A percentile compares a stretch with the other conserved stretches of the same genome.
Conservation (phyloP, 2,329 filamentous ascomycete species). For the Scedosporium dehoogii region DNA sequence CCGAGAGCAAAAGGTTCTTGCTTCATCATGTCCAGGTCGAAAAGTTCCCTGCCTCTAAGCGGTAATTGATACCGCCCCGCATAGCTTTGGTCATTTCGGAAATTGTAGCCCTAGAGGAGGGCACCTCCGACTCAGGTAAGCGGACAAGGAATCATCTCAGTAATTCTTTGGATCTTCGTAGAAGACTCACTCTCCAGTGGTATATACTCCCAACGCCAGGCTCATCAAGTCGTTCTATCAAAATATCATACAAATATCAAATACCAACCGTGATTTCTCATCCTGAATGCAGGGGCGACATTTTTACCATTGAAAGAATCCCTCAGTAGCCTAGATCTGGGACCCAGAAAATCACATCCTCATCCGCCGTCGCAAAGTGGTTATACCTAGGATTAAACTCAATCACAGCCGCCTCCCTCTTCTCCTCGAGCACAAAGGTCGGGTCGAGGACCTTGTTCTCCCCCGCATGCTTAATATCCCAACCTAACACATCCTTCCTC, state of each 20-base stretch:
- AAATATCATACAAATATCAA: neutral
- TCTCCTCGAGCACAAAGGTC: conserved; percentile 53
- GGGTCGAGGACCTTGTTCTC: conserved; percentile 54
- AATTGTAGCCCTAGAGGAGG: no score
- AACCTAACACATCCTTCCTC: conserved; percentile 66
- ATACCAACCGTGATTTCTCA: neutral
- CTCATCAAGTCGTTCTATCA: neutral
- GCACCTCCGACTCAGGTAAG: no score
- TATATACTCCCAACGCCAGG: conserved; percentile 4
- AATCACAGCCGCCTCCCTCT: conserved; percentile 61
- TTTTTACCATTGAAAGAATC: neutral
- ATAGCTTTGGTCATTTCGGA: no score
- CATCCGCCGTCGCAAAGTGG: conserved; percentile 81
- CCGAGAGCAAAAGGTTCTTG: no score
- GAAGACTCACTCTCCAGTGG: neutral
- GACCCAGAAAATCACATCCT: conserved; percentile 70
- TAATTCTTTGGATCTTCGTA: neutral
- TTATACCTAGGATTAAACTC: conserved; percentile 89
- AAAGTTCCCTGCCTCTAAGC: no score
- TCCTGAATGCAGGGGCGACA: no score
- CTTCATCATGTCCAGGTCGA: no score
- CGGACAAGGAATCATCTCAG: no score
- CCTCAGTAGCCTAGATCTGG: conserved; percentile 52
- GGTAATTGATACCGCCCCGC: no score
- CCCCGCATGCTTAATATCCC: conserved; percentile 61